Conservation (phyloP, 352 stramenopile genomes). For the Saprolegnia diclina region DNA sequence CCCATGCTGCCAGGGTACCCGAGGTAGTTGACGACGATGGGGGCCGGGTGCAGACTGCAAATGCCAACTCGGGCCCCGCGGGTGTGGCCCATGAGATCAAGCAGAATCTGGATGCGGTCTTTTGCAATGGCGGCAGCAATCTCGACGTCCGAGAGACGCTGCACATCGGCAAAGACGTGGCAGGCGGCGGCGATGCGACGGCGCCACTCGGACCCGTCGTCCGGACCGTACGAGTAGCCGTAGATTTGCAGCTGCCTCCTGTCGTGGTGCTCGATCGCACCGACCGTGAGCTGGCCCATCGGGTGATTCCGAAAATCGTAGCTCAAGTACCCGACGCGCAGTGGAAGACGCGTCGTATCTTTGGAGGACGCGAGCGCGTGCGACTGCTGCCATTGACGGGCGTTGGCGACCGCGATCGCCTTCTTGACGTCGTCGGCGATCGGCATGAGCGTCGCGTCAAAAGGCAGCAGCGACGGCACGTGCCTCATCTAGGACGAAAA, state of each 20-base stretch:
- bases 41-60: slow-evolving; percentile 46
- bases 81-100: slow-evolving; percentile 91
- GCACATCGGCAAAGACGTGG: slow-evolving; percentile 62
- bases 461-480: slow-evolving; percentile 45
- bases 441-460: slow-evolving; percentile 57
- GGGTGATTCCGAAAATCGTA: slow-evolving; percentile 46
- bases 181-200: slow-evolving; percentile 45
- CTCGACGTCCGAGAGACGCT: slow-evolving; percentile 40
- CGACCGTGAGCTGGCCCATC: slow-evolving; percentile 88
- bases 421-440: slow-evolving; percentile 48
- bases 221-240: slow-evolving; percentile 78
- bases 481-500: not conserved
- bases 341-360: not conserved
- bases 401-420: slow-evolving; percentile 36
- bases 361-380: slow-evolving; percentile 30
- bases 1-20: slow-evolving; percentile 88
- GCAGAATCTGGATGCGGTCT: slow-evolving; percentile 71
- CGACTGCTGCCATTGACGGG: slow-evolving; percentile 35
- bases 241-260: slow-evolving; percentile 37
- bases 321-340: slow-evolving; percentile 38
- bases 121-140: slow-evolving; percentile 45
- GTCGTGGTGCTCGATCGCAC: slow-evolving; percentile 75
- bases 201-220: slow-evolving; percentile 66
- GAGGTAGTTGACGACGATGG: slow-evolving; percentile 84
- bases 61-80: slow-evolving; percentile 68